These are phyloP conservation scores for Starmerella geochares DNA, from an alignment of 805 yeast species.

Conservation along the genomic window DNA sequence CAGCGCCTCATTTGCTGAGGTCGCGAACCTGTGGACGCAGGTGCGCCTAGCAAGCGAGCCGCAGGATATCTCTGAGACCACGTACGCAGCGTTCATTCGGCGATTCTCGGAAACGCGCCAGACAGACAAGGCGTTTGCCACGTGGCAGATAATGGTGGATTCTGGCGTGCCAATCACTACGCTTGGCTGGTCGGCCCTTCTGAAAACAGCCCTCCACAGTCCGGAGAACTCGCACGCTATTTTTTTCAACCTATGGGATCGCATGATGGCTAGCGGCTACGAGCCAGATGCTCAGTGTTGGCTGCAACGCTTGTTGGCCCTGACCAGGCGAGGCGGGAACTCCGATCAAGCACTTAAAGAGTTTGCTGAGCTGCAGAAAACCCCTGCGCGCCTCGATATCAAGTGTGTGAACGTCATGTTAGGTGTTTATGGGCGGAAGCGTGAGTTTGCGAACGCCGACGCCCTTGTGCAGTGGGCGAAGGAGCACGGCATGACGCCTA, in stretches of 20 bases:
- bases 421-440: slow-evolving; percentile 37
- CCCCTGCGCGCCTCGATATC: slow-evolving; percentile 29
- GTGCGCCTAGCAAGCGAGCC: slow-evolving; percentile 23
- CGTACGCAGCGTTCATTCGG: slow-evolving; percentile 28
- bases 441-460: slow-evolving; percentile 40
- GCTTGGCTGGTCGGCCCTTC: slow-evolving; percentile 50
- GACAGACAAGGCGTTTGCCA: slow-evolving; percentile 27
- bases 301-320: slow-evolving; percentile 43
- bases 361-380: slow-evolving; percentile 32
- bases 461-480: slow-evolving; percentile 33
- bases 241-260: slow-evolving; percentile 30
- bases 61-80: slow-evolving; percentile 23
- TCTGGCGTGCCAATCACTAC: slow-evolving; percentile 32
- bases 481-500: slow-evolving; percentile 36
- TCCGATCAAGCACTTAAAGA: slow-evolving; percentile 38
- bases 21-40: slow-evolving; percentile 25
- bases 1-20: slow-evolving; percentile 25
- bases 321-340: slow-evolving; percentile 34
- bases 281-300: slow-evolving; percentile 36
- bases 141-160: slow-evolving; percentile 43
- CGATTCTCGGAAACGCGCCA: slow-evolving; percentile 29
- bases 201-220: slow-evolving; percentile 38
- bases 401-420: slow-evolving; percentile 36
- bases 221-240: slow-evolving; percentile 28
- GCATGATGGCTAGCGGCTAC: slow-evolving; percentile 34